These are phyloP conservation scores for Diaporthe ampelina DNA, from an alignment of 2,329 filamentous ascomycete genomes.

Conservation along the genomic window DNA sequence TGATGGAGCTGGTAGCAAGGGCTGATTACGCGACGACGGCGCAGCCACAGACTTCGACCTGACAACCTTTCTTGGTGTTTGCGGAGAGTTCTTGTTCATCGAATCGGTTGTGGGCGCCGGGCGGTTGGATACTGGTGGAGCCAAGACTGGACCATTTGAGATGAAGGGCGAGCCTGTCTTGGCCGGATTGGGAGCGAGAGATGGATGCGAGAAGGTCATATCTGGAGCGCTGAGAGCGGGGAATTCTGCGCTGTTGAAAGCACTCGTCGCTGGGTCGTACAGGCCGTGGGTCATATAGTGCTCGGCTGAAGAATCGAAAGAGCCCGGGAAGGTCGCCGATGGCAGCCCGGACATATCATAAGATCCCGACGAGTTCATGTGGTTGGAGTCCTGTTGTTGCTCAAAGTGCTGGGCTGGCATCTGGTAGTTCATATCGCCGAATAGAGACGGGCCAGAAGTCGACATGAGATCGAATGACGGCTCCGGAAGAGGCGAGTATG, in stretches of 20 bases:
- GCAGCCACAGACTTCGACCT: constrained; percentile 36
- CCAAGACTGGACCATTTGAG: constrained; percentile 38
- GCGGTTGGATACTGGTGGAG: constrained; percentile 33
- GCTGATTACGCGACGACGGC: constrained; percentile 32
- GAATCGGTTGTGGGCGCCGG: constrained; percentile 38
- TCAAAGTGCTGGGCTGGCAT: constrained; percentile 38
- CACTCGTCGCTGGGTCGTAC: constrained; percentile 18
- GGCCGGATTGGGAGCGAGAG: constrained; percentile 34
- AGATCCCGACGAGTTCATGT: constrained; percentile 28
- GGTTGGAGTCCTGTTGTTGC: constrained; percentile 35
- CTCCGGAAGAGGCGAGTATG: constrained; percentile 40
- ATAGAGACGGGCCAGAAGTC: constrained; percentile 38
- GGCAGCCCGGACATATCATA: constrained; percentile 26
- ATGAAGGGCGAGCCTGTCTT: constrained; percentile 39
- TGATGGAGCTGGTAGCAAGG: constrained; percentile 38
- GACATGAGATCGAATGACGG: constrained; percentile 43
- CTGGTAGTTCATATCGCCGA: constrained; percentile 39
- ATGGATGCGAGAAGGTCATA: constrained; percentile 36
- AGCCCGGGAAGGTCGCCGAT: constrained; percentile 32
- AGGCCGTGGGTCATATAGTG: constrained; percentile 33
- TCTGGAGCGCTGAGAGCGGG: constrained; percentile 31
- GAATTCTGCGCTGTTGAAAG: constrained; percentile 36
- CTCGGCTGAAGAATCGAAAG: constrained; percentile 36
- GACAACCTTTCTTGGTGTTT: constrained; percentile 39
- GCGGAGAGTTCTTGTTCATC: constrained; percentile 40